Base-by-base conservation (phyloP, 73 alveolate genomes). In the Paramecium primaurelia region DNA sequence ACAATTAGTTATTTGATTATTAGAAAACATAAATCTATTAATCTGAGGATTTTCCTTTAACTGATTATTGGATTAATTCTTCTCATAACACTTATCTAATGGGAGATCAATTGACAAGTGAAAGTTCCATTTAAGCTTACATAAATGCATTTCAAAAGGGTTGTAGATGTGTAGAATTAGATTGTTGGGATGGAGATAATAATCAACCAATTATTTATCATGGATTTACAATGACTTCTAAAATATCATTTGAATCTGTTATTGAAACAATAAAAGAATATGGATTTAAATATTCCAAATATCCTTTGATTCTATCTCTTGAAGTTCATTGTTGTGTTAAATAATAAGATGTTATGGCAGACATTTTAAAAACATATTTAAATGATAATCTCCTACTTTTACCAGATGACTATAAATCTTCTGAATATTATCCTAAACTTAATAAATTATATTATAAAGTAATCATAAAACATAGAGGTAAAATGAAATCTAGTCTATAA, bases 1-100 rank as follows among this genome's bases (percentile, higher is more conserved):
- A 83, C 38, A 96, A 97, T 90, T 88, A 92, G 44, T 83, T 94
- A 51, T 95, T 95, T 59, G 94, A 95, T 80, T 42, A 59, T 32
- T 20, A 20, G 11, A 45, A 71, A n/a, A 9, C 18, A 20, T 59
- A 95, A 69, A 68, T 93, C 22, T 94, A 96, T 49, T 95, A 97
- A 92, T 97, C 97, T 86, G 95, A 96, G 97, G 95, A 95, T 90
- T 95, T 93, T 22, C 99, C 99, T 10, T 87, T 98, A 85, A 86
- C 97, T 36, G 96, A 96, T 80, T 98, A 98, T 92, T 97, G 86
- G 93, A 95, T 96, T 42, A 93, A 96, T 75, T 92, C 98, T 10
- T 96, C 99, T 38, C 99, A 98, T 86, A 98, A 98, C 71, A 98
- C 99, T 9, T 98, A 98, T 86, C 93, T 98, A 73, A 97, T 94